These are phyloP conservation scores for Coprinopsis cinerea DNA, from an alignment of 768 basidiomycete species.

Conservation along the genomic window DNA sequence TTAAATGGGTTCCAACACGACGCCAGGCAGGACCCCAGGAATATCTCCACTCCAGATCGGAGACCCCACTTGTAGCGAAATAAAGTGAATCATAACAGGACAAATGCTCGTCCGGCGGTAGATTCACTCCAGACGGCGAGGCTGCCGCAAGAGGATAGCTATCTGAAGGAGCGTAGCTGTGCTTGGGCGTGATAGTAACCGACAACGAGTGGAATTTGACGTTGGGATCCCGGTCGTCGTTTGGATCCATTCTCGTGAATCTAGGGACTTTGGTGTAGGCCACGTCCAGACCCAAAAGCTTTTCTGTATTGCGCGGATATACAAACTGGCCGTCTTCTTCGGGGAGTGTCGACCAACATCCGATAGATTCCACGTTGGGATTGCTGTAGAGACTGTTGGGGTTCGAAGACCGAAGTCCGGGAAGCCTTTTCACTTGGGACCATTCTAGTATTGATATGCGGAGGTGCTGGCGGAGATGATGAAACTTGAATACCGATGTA, in stretches of 20 bases:
- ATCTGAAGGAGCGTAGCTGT: constrained; percentile 17
- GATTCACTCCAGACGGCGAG: constrained; percentile 20
- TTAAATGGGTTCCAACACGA: constrained; percentile 30
- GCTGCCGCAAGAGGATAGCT: constrained; percentile 19
- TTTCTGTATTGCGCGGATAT: constrained; percentile 19
- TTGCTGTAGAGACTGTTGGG: constrained; percentile 11
- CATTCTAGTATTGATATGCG: constrained; percentile 41
- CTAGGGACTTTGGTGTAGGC: constrained; percentile 29
- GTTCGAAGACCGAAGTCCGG: constrained; percentile 14
- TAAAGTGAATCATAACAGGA: constrained; percentile 30
- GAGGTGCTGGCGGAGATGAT: constrained; percentile 28
- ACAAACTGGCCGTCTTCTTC: constrained; percentile 19
- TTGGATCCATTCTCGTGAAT: constrained; percentile 18
- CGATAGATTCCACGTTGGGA: constrained; percentile 18
- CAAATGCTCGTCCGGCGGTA: constrained; percentile 25
- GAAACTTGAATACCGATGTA: constrained; percentile 40
- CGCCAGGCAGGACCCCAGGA: constrained; percentile 40
- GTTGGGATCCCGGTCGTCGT: constrained; percentile 17
- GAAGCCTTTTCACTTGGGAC: constrained; percentile 37
- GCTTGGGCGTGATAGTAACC: constrained; percentile 23
- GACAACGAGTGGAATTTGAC: constrained; percentile 25
- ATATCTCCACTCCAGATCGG: constrained; percentile 26
- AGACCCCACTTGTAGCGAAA: constrained; percentile 24
- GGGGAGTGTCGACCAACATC: constrained; percentile 30
- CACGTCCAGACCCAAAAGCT: constrained; percentile 30